Conservation (phyloP, 116 monocot genomes). For the Thalassia testudinum region DNA sequence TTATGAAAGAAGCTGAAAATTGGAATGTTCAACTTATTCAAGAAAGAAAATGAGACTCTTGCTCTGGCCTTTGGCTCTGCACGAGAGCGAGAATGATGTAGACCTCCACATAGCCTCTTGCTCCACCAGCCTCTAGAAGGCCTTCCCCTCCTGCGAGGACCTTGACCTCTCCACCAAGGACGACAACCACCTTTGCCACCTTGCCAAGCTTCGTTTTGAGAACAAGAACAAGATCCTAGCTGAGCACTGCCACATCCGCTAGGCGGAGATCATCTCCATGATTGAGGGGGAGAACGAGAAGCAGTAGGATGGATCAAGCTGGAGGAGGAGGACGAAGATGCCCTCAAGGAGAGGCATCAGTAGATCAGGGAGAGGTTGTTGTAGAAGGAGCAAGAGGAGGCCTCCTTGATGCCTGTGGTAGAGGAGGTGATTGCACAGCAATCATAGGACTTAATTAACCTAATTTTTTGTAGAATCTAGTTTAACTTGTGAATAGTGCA, state of each 20-base stretch:
- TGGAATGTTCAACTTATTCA: too few relatives aligned
- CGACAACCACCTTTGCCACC: conserved; percentile 47
- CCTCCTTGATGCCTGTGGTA: conserved; percentile 25
- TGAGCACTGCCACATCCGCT: conserved; percentile 63
- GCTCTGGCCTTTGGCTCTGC: too few relatives aligned
- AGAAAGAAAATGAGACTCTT: too few relatives aligned
- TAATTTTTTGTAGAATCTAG: too few relatives aligned
- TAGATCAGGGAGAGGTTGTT: conserved; percentile 58
- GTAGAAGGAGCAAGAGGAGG: conserved; percentile 65
- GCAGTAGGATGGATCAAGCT: conserved; percentile 23
- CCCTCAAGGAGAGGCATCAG: conserved; percentile 64
- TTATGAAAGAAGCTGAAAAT: too few relatives aligned
- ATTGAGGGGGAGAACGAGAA: conserved; percentile 55
- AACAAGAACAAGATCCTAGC: conserved; percentile 67
- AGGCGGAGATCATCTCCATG: conserved; percentile 75
- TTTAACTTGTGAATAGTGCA: too few relatives aligned
- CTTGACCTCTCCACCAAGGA: conserved; percentile 27
- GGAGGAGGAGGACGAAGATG: conserved; percentile 89
- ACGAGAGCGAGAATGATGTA: conserved; percentile 40
- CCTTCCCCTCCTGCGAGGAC: conserved; percentile 39
- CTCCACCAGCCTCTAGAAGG: conserved; percentile 40
- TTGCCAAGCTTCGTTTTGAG: conserved; percentile 44
- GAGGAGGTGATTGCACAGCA: too few relatives aligned
- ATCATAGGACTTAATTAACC: too few relatives aligned
- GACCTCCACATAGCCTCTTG: conserved; percentile 22